Conservation (phyloP, 768 basidiomycete species). For the Sporobolomyces phaffii region DNA sequence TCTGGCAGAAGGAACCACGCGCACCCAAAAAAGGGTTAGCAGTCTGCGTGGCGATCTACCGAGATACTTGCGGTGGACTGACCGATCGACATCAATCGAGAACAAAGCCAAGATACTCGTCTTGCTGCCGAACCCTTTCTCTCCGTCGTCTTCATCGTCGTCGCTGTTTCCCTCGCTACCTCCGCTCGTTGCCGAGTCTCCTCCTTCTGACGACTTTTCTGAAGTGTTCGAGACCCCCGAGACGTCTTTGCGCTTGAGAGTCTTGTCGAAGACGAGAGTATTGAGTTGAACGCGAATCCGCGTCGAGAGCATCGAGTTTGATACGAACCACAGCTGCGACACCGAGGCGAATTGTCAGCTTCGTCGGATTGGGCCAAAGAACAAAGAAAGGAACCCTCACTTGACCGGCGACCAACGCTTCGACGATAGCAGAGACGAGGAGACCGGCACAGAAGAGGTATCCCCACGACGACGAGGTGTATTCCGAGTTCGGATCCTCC, state of each 20-base stretch:
- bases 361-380: not conserved
- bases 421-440: constrained; percentile 23
- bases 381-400: constrained; percentile 22
- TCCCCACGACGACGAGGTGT: constrained; percentile 19
- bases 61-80: constrained; percentile 4
- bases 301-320: constrained; percentile 35
- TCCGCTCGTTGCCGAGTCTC: not conserved
- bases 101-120: constrained; percentile 39
- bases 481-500: constrained; percentile 1
- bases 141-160: constrained; percentile 35
- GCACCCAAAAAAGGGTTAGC: too few species aligned
- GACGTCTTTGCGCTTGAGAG: constrained; percentile 39
- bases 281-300: constrained; percentile 41
- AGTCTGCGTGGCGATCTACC: too few species aligned
- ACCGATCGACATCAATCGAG: constrained; percentile 39
- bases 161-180: constrained; percentile 33
- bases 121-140: constrained; percentile 27
- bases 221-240: constrained; percentile 17
- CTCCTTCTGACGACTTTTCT: not conserved
- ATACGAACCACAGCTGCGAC: constrained; percentile 1
- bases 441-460: constrained; percentile 36
- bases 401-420: constrained; percentile 36
- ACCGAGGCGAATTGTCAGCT: not conserved
- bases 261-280: constrained; percentile 42
- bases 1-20: too few species aligned